Evolutionary conservation across 2,329 filamentous ascomycete species (phyloP), one percentile per base, ranked within the genome.

Genomic region (Calonectria pseudoturangicola): DNA sequence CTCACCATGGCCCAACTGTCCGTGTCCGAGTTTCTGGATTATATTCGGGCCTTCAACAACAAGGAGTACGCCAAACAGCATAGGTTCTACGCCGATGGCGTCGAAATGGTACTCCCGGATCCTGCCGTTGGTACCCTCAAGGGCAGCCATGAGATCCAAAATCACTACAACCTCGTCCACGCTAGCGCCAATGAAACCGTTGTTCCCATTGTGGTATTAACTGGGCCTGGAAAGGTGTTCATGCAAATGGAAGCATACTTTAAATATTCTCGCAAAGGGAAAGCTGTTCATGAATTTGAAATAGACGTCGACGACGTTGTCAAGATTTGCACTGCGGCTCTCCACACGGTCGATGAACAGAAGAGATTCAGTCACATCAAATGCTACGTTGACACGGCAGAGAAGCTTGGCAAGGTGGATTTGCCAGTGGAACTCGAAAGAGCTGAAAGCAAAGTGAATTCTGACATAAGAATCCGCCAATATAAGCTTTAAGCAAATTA

Each of bases 211-310:
- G 28, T 33, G 21, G 18, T 70, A 8, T 43, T 70, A 30, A 48
- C 48, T 13, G 60, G 64, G 27, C 68, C 60, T 13, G 68, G 60
- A 13, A 65, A 58, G 8, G 39, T 58, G 9, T 70, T 70, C 21
- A 12, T 70, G 15, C 43, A 70, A 21, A 70, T 70, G 68, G 62
- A 58, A 39, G 21, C 48, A 2, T 70, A 70, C 48, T 70, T 70
- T 21, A 27, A 39, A 43, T 70, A 70, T 36, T 28, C 39, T 13
- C 48, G 54, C 27, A 48, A 70, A 16, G 60, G 36, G 6, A 70
- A 65, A 21, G 28, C 41, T 16, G 36, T 74, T 58, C 63, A 66
- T 74, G 67, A 73, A 36, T 63, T 71, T 30, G 30, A 74, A 50
- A 39, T 68, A 15, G 33, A 62, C 58, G 10, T 36, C 10, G 63